Evolutionary conservation across 352 stramenopile species (phyloP).

Genomic region (Albugo laibachii): DNA sequence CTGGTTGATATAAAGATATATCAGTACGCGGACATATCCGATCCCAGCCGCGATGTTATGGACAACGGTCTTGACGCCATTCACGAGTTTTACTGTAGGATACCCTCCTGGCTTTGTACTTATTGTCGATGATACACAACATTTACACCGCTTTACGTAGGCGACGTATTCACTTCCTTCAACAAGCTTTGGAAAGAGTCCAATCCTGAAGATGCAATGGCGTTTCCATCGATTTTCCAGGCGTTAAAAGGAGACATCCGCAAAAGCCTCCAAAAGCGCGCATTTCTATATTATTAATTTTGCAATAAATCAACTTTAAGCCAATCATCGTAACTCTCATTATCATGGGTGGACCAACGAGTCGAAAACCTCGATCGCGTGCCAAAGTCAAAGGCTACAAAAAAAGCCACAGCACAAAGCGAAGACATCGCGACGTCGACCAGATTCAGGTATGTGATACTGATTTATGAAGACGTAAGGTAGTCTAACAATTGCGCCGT

Average conservation of each 20-base stretch:
- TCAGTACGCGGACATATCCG: constrained; percentile 9
- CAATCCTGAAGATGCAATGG: constrained; percentile 72
- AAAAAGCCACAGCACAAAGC: constrained; percentile 63
- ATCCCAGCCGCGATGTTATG: constrained; percentile 11
- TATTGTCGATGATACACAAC: background rate
- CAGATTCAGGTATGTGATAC: constrained; percentile 45
- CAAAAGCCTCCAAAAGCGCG: constrained; percentile 13
- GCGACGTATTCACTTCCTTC: constrained; percentile 60
- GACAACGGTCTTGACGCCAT: constrained; percentile 21
- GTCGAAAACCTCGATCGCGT: constrained; percentile 19
- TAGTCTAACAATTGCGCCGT: background rate
- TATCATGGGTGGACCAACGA: constrained; percentile 6
- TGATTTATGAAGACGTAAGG: background rate
- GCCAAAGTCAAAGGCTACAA: constrained; percentile 81
- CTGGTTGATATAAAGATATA: constrained; percentile 64
- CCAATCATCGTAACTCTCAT: constrained; percentile 3
- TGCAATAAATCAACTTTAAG: constrained; percentile 13
- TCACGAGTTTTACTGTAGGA: constrained; percentile 59
- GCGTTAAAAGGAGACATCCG: constrained; percentile 53
- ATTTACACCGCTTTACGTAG: constrained; percentile 8
- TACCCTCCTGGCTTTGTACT: background rate
- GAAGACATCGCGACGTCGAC: constrained; percentile 54
- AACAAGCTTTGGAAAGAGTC: constrained; percentile 66
- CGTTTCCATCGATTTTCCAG: constrained; percentile 67
- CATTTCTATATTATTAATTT: background rate